Evolutionary conservation across 768 basidiomycete species (phyloP).

Genomic region (Hygrocybe coccinea): DNA sequence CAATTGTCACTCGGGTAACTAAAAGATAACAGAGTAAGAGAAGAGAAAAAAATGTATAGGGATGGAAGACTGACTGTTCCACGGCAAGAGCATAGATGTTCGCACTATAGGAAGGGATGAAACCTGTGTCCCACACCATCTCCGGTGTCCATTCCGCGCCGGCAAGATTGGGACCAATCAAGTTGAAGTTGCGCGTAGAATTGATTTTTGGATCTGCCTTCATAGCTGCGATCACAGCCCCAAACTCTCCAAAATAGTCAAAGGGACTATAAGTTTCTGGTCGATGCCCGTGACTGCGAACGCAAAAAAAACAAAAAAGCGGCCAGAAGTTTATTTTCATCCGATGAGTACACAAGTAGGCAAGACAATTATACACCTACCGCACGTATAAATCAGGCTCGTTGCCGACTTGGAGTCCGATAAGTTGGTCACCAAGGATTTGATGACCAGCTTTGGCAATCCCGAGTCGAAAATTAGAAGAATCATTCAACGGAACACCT

Average conservation of each 20-base stretch:
- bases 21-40: background rate
- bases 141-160: conserved; percentile 38
- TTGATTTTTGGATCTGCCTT: conserved; percentile 17
- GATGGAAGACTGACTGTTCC: conserved; percentile 35
- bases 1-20: conserved; percentile 37
- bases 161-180: conserved; percentile 38
- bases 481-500: conserved; percentile 65
- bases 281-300: conserved; percentile 5
- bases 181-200: conserved; percentile 28
- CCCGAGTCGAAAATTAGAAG: conserved; percentile 45
- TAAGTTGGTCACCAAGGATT: conserved; percentile 63
- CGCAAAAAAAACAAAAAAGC: background rate
- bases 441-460: conserved; percentile 58
- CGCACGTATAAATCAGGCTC: conserved; percentile 53
- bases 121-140: conserved; percentile 36
- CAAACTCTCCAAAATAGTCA: conserved; percentile 43
- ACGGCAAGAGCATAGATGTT: conserved; percentile 34
- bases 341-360: too few species aligned
- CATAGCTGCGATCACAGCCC: conserved; percentile 32
- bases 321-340: too few species aligned
- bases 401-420: conserved; percentile 71
- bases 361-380: too few species aligned
- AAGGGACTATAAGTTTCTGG: conserved; percentile 4
- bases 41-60: background rate
- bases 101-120: conserved; percentile 25